Conservation (phyloP, 805 yeast species). For the Ogataea thermomethanolica region DNA sequence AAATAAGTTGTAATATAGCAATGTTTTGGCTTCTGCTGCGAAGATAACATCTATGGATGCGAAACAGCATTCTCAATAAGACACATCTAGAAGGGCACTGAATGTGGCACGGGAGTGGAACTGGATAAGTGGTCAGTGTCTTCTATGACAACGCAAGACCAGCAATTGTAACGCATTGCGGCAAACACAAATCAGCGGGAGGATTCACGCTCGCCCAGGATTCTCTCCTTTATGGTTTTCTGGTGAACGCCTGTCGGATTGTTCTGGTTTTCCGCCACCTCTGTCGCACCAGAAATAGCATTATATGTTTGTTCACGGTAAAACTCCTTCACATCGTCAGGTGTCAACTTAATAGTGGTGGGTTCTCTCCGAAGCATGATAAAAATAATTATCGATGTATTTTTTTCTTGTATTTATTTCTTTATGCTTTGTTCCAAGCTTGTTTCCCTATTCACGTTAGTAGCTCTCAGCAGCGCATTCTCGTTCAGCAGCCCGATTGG, state of each 20-base stretch:
- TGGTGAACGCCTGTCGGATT: conserved; percentile 2
- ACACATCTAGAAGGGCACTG: no score
- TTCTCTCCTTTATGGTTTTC: conserved; percentile 19
- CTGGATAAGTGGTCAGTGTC: no score
- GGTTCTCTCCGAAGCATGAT: conserved; percentile 69
- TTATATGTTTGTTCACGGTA: conserved; percentile 28
- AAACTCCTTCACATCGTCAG: conserved; percentile 55
- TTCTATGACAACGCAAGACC: background rate
- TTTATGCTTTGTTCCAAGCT: conserved; percentile 7
- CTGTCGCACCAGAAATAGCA: conserved; percentile 15
- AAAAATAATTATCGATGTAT: background rate
- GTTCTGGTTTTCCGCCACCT: conserved; percentile 16
- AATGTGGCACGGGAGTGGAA: no score
- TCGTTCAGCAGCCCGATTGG: conserved; percentile 1
- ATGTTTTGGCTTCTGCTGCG: no score
- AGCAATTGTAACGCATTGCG: background rate
- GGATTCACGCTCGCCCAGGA: conserved; percentile 16
- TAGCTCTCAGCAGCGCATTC: conserved; percentile 1
- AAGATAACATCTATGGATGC: no score
- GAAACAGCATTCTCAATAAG: no score
- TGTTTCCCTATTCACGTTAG: conserved; percentile 1
- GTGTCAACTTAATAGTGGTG: conserved; percentile 60
- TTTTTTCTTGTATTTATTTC: conserved; percentile 2
- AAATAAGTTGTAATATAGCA: no score
- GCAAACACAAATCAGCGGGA: background rate